These are phyloP conservation scores for Monosporascus ibericus DNA, from an alignment of 2,329 filamentous ascomycete genomes.

Conservation along the genomic window DNA sequence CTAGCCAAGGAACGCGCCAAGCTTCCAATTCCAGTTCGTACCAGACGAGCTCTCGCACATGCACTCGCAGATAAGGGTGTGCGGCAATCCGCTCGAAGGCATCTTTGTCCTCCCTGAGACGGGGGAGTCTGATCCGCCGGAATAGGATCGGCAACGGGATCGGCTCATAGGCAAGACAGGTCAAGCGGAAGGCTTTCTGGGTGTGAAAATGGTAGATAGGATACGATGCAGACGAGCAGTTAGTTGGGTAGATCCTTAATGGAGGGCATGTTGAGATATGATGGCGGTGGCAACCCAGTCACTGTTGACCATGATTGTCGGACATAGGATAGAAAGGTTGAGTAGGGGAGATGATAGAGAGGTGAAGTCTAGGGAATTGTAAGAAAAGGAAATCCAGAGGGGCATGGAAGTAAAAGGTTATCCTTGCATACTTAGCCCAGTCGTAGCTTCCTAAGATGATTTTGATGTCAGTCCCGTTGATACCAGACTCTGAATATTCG, in stretches of 20 bases:
- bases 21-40: background rate
- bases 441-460: no score
- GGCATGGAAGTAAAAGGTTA: no score
- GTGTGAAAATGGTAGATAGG: background rate
- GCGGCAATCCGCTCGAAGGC: background rate
- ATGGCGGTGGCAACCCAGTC: background rate
- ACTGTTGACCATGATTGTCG: background rate
- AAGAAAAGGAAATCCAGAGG: no score
- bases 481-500: no score
- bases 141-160: background rate
- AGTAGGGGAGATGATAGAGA: no score
- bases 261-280: background rate
- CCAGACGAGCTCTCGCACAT: background rate
- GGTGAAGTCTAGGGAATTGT: no score
- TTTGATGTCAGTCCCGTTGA: no score
- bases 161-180: background rate
- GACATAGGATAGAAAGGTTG: background rate
- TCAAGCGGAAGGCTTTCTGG: background rate
- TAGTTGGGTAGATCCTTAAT: background rate
- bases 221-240: background rate
- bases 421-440: no score
- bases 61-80: background rate
- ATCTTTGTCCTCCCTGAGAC: background rate
- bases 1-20: background rate
- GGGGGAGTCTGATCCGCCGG: background rate